A percentile compares a stretch with the other conserved stretches of the same genome.
Conservation (phyloP, 495 filamentous ascomycete species). For the Penicillium angulare region DNA sequence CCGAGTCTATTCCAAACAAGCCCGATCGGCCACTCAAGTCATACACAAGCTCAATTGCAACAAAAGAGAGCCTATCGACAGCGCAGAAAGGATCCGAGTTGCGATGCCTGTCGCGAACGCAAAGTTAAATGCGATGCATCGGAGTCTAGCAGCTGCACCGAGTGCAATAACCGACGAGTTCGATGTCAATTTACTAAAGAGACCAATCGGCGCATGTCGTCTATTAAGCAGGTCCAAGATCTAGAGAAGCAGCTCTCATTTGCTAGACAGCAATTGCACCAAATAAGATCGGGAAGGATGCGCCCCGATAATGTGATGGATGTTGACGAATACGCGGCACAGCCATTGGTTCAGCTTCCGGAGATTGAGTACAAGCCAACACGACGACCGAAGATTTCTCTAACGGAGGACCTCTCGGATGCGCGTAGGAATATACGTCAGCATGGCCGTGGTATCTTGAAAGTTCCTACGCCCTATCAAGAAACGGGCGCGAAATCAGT, state of each 20-base stretch:
- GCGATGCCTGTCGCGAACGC: slow-evolving; percentile 93
- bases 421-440: slow-evolving; percentile 72
- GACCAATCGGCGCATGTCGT: slow-evolving; percentile 97
- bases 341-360: slow-evolving; percentile 64
- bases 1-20: slow-evolving; percentile 47
- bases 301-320: slow-evolving; percentile 53
- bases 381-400: slow-evolving; percentile 55
- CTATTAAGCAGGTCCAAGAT: slow-evolving; percentile 98
- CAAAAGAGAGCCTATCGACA: slow-evolving; percentile 96
- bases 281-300: slow-evolving; percentile 55
- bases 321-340: slow-evolving; percentile 57
- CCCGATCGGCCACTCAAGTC: slow-evolving; percentile 38
- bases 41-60: slow-evolving; percentile 51
- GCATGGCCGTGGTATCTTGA: slow-evolving; percentile 76
- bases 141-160: slow-evolving; percentile 91
- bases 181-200: slow-evolving; percentile 99
- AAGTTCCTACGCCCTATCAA: slow-evolving; percentile 72
- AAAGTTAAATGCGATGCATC: slow-evolving; percentile 99
- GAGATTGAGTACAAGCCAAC: slow-evolving; percentile 65
- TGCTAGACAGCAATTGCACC: slow-evolving; percentile 70
- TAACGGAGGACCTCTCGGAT: slow-evolving; percentile 65
- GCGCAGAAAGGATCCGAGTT: slow-evolving; percentile 93
- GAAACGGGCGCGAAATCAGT: slow-evolving; percentile 48
- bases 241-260: slow-evolving; percentile 85
- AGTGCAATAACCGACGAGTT: slow-evolving; percentile 91